Evolutionary conservation across 1,284 basidiomycete genomes (phyloP), one percentile per base, ranked within the genome.

Genomic region (Puccinia horiana): DNA sequence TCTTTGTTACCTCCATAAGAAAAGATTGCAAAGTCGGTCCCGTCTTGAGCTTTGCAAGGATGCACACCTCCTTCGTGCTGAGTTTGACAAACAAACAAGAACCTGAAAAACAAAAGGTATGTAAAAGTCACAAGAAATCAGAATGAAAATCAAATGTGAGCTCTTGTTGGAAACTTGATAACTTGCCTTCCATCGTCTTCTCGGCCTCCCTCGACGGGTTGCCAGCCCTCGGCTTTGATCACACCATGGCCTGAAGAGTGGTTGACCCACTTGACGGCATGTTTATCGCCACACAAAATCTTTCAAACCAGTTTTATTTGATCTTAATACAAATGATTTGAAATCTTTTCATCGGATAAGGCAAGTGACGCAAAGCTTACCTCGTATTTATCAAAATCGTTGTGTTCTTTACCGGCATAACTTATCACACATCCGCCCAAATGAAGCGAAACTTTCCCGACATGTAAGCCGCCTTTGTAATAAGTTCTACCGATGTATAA

Each of bases 81-180:
- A n/a, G 61, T 67, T 72, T 79, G 77, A 29, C 65, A 69, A n/a
- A 79, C 67, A 69, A 79, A 79, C 35, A 79, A 72, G 52, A 79
- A 79, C 32, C 77, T 79, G 52, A n/a, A n/a, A n/a, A n/a, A n/a
- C n/a, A n/a, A n/a, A n/a, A n/a, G n/a, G n/a, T 18, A 65, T 20
- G 26, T 16, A 2, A 16, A 63, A 47, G 12, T 23, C 32, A 47
- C 26, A 29, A 14, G 5, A 26, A 20, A 37, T 72, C 29, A 65
- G 61, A 37, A 42, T 42, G 16, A 44, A n/a, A 32, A n/a, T n/a
- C n/a, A n/a, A n/a, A n/a, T n/a, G n/a, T n/a, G n/a, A n/a, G n/a
- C n/a, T n/a, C n/a, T n/a, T n/a, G n/a, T n/a, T n/a, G n/a, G n/a
- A n/a, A n/a, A n/a, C 0, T 29, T 26, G 40, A 47, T 32, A 18